Conservation (phyloP, 139 green algal species). For the Picochlorum sp. region DNA sequence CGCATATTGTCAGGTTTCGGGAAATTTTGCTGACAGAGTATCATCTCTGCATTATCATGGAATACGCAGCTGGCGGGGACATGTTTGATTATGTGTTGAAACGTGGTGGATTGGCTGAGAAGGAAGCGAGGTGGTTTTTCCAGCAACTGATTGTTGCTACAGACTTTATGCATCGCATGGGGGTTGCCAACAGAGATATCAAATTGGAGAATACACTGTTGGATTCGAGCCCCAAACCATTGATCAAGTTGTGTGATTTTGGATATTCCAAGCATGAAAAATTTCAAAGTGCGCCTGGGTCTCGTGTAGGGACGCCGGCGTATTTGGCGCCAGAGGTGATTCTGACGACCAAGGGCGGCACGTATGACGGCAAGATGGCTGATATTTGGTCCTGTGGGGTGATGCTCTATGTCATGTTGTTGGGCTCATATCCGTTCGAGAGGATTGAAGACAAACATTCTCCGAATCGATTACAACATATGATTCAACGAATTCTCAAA, state of each 20-base stretch:
- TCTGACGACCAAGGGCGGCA: conserved; percentile 70
- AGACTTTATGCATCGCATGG: conserved; percentile 89
- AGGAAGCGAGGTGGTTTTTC: conserved; percentile 96
- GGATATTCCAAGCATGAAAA: conserved; percentile 70
- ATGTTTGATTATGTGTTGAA: conserved; percentile 94
- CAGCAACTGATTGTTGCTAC: conserved; percentile 95
- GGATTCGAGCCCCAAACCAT: conserved; percentile 64
- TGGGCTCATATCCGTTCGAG: conserved; percentile 94
- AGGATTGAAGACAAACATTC: conserved; percentile 75
- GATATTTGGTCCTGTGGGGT: conserved; percentile 98
- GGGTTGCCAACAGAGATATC: conserved; percentile 84
- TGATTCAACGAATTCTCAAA: conserved; percentile 70
- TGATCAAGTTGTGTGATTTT: conserved; percentile 86
- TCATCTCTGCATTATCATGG: conserved; percentile 90
- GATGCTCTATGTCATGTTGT: conserved; percentile 97
- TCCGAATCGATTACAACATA: conserved; percentile 59
- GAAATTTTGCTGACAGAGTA: conserved; percentile 82
- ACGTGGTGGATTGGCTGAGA: conserved; percentile 81
- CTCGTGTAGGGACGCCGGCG: conserved; percentile 89
- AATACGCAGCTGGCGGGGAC: conserved; percentile 85
- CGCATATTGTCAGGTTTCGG: conserved; percentile 93
- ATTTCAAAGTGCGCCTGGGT: conserved; percentile 66
- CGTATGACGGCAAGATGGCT: conserved; percentile 84
- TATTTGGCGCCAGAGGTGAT: conserved; percentile 97
- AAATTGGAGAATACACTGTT: conserved; percentile 98